Evolutionary conservation across 2,329 filamentous ascomycete genomes (phyloP), one percentile per base, ranked within the genome.

Genomic region (Leptosphaerulina australis): DNA sequence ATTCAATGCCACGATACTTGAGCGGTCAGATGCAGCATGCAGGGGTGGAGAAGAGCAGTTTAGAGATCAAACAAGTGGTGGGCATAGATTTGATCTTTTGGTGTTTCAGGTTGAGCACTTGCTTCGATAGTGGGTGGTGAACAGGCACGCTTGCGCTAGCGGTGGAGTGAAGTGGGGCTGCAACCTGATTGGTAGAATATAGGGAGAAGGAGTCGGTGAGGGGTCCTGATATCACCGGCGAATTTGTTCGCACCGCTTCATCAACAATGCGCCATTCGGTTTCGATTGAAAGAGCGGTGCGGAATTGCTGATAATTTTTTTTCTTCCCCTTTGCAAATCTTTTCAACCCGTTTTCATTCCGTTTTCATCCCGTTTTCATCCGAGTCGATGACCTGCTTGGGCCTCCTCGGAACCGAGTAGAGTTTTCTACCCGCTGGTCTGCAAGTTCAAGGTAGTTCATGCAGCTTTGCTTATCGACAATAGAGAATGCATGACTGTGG

Each of bases 61-160:
- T 51, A 43, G 41, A 46, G 41, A 46, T 51, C 48, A 51, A 46
- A 46, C 48, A 22, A n/a, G 17, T 43, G 26, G 37, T 33, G 30
- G 36, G 33, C 30, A 37, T 41, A 41, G 31, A 51, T 41, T 51
- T 43, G 41, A 43, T 46, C 46, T 51, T 43, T 29, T 46, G 36
- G 10, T 43, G 48, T 51, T 51, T 51, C 48, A 46, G n/a, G 21
- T 51, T 46, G 37, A 51, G 33, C 26, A 9, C 47, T 43, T 50
- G 47, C 39, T 40, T 44, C n/a, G 12, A 31, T n/a, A 37, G 26
- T 26, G 31, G 40, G 40, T 40, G 33, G 30, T 43, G 11, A 17
- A 35, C 21, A 17, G 8, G 18, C 30, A 15, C 35, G 33, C 18
- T 35, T 35, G 30, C 30, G 9, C 17, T 38, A n/a, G 41, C 26